Base-by-base conservation (phyloP, 2,329 filamentous ascomycete genomes). In the Albifimbria verrucaria region DNA sequence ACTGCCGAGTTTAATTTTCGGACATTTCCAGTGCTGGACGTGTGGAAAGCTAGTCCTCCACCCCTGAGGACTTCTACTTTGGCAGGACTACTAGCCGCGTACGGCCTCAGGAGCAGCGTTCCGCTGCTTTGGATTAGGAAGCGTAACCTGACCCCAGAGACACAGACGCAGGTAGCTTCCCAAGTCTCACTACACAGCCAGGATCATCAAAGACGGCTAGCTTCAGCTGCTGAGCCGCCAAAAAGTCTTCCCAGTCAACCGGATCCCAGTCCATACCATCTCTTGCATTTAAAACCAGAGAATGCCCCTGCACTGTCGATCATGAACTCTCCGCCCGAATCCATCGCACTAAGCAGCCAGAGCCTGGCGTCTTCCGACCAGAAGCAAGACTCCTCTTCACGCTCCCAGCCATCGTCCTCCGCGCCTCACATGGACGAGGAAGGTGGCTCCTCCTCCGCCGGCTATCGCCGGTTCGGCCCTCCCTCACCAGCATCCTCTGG, bases 401-500 rank as follows among this genome's bases (percentile, higher is more conserved):
- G n/a, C n/a, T 32, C n/a, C n/a, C n/a, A n/a, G n/a, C n/a, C 49
- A 7, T 46, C 43, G 2, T 20, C 47, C 6, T 28, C 22, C n/a
- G 22, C 48, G n/a, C 46, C 24, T 20, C 20, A 6, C 22, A 48
- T 48, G 46, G 46, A 24, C 18, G 46, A 48, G 25, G 53, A 55
- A 18, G 50, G 52, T 48, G 53, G 53, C 11, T 26, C 50, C 12
- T 17, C 2, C 22, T 41, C 36, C 24, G 44, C 12, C 39, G 28
- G 41, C 23, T 46, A n/a, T 22, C 42, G 12, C 4, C 55, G 54
- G n/a, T 53, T 58, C 48, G 50, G 55, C 9, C 64, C 64, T 15
- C 62, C 65, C 1, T 65, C 66, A 12, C 63, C 66, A 0, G 57
- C 60, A 0, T 66, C 65, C 2, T 66, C 62, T 2, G 51, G 59